A percentile compares a stretch with the other conserved stretches of the same genome.
These are phyloP conservation scores for Ophiostoma montium DNA, from an alignment of 2,329 filamentous ascomycete species.

Conservation along the genomic window DNA sequence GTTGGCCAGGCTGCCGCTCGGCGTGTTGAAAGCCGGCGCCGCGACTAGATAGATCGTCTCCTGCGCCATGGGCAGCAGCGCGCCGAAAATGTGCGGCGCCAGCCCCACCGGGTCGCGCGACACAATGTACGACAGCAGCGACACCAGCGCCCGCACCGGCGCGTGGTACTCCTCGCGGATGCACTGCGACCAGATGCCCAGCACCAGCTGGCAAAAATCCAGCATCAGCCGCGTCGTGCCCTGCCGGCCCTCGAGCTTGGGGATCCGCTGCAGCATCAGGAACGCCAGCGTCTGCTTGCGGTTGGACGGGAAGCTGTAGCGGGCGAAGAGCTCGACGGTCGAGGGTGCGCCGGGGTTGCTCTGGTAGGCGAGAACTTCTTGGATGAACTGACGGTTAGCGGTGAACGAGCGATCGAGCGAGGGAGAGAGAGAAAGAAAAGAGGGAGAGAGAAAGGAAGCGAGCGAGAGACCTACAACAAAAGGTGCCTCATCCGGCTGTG, in stretches of 20 bases:
- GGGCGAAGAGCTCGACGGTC: constrained; percentile 53
- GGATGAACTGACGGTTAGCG: constrained; percentile 34
- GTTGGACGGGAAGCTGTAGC: constrained; percentile 49
- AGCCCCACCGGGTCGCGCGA: constrained; percentile 45
- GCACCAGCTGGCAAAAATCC: constrained; percentile 48
- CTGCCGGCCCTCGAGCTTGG: constrained; percentile 35
- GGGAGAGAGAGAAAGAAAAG: neutral
- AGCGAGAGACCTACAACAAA: constrained; percentile 28
- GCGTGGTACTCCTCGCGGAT: constrained; percentile 46
- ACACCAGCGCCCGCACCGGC: constrained; percentile 51
- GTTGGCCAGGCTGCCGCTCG: constrained; percentile 32
- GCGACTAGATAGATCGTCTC: constrained; percentile 47
- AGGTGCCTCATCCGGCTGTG: constrained; percentile 16
- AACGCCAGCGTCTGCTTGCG: constrained; percentile 52
- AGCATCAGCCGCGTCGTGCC: constrained; percentile 43
- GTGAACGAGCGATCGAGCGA: neutral
- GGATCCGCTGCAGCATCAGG: constrained; percentile 53
- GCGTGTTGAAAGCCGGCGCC: constrained; percentile 37
- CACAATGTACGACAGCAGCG: constrained; percentile 49
- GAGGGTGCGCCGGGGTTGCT: constrained; percentile 39
- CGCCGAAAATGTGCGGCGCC: constrained; percentile 43
- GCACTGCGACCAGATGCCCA: constrained; percentile 56
- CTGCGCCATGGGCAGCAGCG: constrained; percentile 40
- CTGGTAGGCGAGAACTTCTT: constrained; percentile 50
- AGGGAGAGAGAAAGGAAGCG: neutral